Evolutionary conservation across 2,329 filamentous ascomycete species (phyloP), one percentile per base, ranked within the genome.

Genomic region (Mollisiaceae sp.): DNA sequence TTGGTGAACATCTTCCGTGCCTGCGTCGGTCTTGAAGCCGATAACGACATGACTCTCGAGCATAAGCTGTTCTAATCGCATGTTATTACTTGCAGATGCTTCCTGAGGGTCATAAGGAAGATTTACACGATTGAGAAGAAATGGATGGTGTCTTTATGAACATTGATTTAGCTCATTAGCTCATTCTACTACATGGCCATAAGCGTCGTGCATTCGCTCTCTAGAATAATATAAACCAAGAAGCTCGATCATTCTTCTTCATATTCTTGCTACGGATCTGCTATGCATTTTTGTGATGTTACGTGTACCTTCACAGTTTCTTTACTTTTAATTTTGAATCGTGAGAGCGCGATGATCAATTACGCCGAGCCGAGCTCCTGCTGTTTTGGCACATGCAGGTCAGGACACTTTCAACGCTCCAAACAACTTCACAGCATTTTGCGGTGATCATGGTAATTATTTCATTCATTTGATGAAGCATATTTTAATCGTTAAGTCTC

Each of bases 1-100:
- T 81, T 99, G 78, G 95, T 92, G 80, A 99, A 99, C 85, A 97
- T 99, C 82, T 97, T 99, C 89, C 93, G 94, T 76, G 95, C 95
- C 71, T 98, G 94, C 76, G 90, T 99, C 75, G 95, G 95, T 71
- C 87, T 99, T 67, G 92, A 97, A 85, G 95, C 95, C 18, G 95
- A 99, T 86, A 95, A 90, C 65, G 95, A 99, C 79, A 99, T 99
- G 95, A 97, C 94, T 47, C 87, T 98, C 61, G 95, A 99, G 86
- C 94, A 98, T 85, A 99, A 98, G 89, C 87, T 98, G 70, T 94
- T 97, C 78, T 92, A 86, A 79, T 59, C 62, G 36, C 9, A 22
- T 22, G 4, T 54, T 6, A 60, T 55, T 43, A n/a, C 52, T 55
- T 62, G n/a, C 41, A 35, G n/a, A 59, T 43, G 45, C 20, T 24